Conservation (phyloP, 177 flowering plant genomes). For the Tripterygium wilfordii region DNA sequence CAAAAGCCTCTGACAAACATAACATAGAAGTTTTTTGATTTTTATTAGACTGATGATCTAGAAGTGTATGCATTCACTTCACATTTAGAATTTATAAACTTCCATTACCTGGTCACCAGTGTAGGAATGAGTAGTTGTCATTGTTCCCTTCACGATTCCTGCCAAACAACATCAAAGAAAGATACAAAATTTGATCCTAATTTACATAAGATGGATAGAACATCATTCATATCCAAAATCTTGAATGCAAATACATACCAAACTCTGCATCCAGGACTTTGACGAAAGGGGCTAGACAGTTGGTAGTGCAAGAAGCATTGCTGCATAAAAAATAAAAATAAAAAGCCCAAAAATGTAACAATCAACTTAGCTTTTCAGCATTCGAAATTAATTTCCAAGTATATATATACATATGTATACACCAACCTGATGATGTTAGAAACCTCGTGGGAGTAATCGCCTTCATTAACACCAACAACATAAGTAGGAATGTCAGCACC, state of each 20-base stretch:
- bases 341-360: background rate
- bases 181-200: background rate
- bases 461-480: conserved; percentile 86
- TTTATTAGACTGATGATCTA: too few species aligned
- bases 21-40: too few species aligned
- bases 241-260: conserved; percentile 33
- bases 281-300: conserved; percentile 94
- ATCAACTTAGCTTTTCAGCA: background rate
- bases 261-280: conserved; percentile 91
- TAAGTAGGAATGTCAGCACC: conserved; percentile 98
- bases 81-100: background rate
- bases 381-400: background rate
- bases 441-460: conserved; percentile 71
- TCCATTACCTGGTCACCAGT: conserved; percentile 90
- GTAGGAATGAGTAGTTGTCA: conserved; percentile 99
- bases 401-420: too few species aligned
- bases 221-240: background rate
- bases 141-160: conserved; percentile 98
- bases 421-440: conserved; percentile 79
- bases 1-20: conserved; percentile 61
- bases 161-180: conserved; percentile 9
- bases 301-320: conserved; percentile 99
- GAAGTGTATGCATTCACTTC: too few species aligned
- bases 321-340: conserved; percentile 31
- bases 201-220: too few species aligned